Evolutionary conservation across 768 basidiomycete genomes (phyloP).

Genomic region (Neoboletus magnificus): DNA sequence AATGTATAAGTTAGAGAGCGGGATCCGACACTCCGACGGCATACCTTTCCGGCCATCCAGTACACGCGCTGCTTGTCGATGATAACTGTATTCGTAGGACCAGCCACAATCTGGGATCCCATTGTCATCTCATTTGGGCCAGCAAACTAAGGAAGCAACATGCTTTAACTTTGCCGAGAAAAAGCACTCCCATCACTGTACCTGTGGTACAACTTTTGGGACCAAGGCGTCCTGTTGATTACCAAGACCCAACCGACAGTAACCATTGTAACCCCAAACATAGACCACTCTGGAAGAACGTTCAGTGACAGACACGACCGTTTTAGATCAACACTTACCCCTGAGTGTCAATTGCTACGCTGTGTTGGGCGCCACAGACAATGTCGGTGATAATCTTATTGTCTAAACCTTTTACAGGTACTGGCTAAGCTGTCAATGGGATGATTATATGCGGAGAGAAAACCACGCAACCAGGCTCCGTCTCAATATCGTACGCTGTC

Average conservation of each 20-base stretch:
- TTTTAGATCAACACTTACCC: constrained; percentile 45
- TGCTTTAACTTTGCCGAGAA: not conserved
- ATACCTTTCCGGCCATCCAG: constrained; percentile 80
- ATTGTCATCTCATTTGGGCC: constrained; percentile 62
- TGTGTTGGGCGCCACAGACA: constrained; percentile 85
- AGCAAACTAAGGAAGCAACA: constrained; percentile 53
- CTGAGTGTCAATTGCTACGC: constrained; percentile 71
- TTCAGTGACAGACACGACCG: constrained; percentile 6
- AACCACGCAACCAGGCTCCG: constrained; percentile 54
- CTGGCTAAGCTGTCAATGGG: constrained; percentile 35
- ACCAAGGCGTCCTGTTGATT: constrained; percentile 78
- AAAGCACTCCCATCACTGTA: constrained; percentile 24
- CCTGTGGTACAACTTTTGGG: constrained; percentile 83
- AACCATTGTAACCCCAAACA: constrained; percentile 88
- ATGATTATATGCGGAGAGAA: not conserved
- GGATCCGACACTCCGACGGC: constrained; percentile 3
- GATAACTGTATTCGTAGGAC: constrained; percentile 81
- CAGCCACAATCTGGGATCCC: constrained; percentile 66
- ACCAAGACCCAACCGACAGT: constrained; percentile 86
- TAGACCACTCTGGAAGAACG: constrained; percentile 56
- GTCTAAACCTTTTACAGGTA: constrained; percentile 71
- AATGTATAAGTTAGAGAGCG: not conserved
- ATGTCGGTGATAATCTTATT: constrained; percentile 80
- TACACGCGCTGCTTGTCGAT: constrained; percentile 84
- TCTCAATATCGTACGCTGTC: constrained; percentile 75